Conservation (phyloP, 2,329 filamentous ascomycete species). For the Pseudocercospora fijiensis region DNA sequence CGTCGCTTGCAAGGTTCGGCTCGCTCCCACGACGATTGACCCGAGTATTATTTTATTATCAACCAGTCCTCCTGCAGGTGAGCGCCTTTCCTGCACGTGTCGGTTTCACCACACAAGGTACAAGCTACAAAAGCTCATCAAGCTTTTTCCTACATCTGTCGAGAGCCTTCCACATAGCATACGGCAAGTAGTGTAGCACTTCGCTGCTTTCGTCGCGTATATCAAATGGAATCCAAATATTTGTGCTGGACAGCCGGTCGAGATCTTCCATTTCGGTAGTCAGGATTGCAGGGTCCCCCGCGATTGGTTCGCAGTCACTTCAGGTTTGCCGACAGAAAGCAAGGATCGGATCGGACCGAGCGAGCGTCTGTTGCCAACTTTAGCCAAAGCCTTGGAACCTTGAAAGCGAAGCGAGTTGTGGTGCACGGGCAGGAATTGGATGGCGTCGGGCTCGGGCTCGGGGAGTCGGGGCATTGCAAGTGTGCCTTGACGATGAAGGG, state of each 20-base stretch:
- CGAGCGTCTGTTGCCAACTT: background rate
- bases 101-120: conserved; percentile 3
- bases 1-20: conserved; percentile 30
- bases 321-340: background rate
- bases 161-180: background rate
- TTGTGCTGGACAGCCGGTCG: no score
- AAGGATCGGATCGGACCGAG: background rate
- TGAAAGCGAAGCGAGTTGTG: background rate
- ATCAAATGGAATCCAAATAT: background rate
- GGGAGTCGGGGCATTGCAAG: background rate
- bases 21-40: conserved; percentile 21
- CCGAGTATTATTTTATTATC: background rate
- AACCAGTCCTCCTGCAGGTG: background rate
- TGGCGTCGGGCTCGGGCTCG: no score
- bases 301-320: background rate
- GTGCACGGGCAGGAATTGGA: background rate
- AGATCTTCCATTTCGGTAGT: no score
- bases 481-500: background rate
- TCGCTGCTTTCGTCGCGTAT: no score
- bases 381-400: background rate
- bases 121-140: background rate
- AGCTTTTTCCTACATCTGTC: background rate
- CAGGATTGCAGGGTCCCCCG: no score
- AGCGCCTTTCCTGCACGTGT: conserved; percentile 3
- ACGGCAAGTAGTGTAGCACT: no score